Evolutionary conservation across 257 asterid species (phyloP).

Genomic region (Solanum tarijense): DNA sequence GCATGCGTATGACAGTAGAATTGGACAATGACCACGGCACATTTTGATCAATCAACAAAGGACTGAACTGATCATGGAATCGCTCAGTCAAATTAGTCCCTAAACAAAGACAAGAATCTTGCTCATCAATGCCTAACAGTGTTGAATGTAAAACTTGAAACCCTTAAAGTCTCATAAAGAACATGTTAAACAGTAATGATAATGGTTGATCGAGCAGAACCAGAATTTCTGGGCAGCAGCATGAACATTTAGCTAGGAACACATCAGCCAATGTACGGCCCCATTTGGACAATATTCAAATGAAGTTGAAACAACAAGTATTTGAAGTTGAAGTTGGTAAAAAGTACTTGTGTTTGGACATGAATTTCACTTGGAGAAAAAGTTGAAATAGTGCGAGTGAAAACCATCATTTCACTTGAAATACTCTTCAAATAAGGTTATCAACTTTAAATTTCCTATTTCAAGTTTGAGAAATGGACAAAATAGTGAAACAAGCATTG

Average conservation of each 20-base stretch:
- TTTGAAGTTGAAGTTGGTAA: not conserved
- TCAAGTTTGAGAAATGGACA: not conserved
- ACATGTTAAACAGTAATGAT: not conserved
- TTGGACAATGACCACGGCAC: constrained; percentile 63
- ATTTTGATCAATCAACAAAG: constrained; percentile 59
- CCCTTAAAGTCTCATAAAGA: not conserved
- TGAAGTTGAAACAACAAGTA: not conserved
- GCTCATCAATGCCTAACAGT: not conserved
- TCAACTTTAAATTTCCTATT: not conserved
- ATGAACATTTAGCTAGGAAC: not conserved
- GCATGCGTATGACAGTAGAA: constrained; percentile 79
- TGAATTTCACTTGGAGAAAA: not conserved
- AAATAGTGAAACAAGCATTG: not conserved
- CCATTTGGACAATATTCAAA: not conserved
- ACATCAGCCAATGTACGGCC: not conserved
- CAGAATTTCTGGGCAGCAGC: not conserved
- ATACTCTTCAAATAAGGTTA: not conserved
- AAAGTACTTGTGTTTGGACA: not conserved
- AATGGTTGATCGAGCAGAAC: not conserved
- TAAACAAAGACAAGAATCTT: constrained; percentile 14
- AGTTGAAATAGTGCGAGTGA: not conserved
- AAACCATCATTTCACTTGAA: not conserved
- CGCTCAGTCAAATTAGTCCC: constrained; percentile 79
- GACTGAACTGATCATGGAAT: constrained; percentile 81
- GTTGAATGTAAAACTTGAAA: not conserved